Percentiles rank a stretch among this genome's conserved stretches.
These are phyloP conservation scores for Castanea crenata DNA, from an alignment of 306 rosid genomes.

Conservation along the genomic window DNA sequence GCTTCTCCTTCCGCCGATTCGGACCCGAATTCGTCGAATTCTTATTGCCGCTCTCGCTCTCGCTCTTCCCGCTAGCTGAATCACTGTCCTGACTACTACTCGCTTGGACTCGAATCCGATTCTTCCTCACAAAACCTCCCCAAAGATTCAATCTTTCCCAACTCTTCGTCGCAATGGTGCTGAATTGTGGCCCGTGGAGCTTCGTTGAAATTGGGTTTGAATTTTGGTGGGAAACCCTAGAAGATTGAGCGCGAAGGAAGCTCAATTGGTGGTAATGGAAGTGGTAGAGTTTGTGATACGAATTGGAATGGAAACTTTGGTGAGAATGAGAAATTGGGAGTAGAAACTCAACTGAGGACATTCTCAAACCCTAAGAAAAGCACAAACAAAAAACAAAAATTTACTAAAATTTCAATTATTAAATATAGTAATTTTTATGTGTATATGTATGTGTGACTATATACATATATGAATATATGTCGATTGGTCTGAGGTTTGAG, in stretches of 20 bases:
- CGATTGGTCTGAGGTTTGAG: slow-evolving; percentile 7
- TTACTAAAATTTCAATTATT: slow-evolving; percentile 9
- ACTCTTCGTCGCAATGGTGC: slow-evolving; percentile 2
- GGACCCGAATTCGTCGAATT: slow-evolving; percentile 53
- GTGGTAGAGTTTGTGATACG: slow-evolving; percentile 40
- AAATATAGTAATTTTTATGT: no score
- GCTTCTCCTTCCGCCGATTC: slow-evolving; percentile 67
- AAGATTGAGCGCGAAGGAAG: slow-evolving; percentile 30
- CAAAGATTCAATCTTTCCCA: slow-evolving; percentile 51
- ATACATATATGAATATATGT: neutral
- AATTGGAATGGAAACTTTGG: slow-evolving; percentile 39
- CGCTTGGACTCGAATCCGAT: slow-evolving; percentile 35
- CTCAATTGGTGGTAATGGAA: slow-evolving; percentile 37
- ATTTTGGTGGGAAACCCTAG: slow-evolving; percentile 39
- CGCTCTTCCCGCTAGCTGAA: slow-evolving; percentile 60
- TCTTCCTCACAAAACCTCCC: slow-evolving; percentile 35
- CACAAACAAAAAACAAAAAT: neutral
- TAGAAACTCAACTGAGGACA: slow-evolving; percentile 65
- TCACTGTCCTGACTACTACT: slow-evolving; percentile 61
- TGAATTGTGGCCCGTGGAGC: no score
- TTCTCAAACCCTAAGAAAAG: slow-evolving; percentile 23
- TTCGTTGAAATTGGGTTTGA: slow-evolving; percentile 2
- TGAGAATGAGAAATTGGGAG: slow-evolving; percentile 40
- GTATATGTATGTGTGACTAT: no score
- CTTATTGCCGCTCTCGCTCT: slow-evolving; percentile 48